A percentile compares a stretch with the other conserved stretches of the same genome.
Evolutionary conservation across 768 basidiomycete species (phyloP).

Genomic region (Leccinellum luteum): DNA sequence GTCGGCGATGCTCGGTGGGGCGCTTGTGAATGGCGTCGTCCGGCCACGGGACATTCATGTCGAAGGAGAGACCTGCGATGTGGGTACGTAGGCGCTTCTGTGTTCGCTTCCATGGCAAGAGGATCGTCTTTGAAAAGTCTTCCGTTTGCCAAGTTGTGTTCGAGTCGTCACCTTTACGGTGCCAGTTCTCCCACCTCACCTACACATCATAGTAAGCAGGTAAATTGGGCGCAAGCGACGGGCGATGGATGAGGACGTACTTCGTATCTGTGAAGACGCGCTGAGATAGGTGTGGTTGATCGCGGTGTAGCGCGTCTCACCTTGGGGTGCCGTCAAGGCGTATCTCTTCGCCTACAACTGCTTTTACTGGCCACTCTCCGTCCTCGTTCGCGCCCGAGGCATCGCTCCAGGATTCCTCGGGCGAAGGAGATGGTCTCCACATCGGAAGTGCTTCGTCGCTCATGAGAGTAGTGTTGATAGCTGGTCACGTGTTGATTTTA

Average conservation of each 20-base stretch:
- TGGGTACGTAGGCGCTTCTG: conserved; percentile 31
- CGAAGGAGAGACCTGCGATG: conserved; percentile 32
- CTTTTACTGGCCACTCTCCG: conserved; percentile 31
- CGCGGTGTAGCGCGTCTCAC: conserved; percentile 10
- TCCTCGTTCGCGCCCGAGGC: conserved; percentile 30
- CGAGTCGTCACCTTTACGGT: conserved; percentile 48
- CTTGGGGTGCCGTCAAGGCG: conserved; percentile 29
- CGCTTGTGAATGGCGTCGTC: conserved; percentile 43
- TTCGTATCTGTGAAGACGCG: conserved; percentile 27
- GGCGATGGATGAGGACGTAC: conserved; percentile 15
- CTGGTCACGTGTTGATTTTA: conserved; percentile 24
- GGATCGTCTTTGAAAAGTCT: conserved; percentile 15
- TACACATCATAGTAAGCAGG: conserved; percentile 21
- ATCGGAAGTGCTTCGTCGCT: conserved; percentile 5
- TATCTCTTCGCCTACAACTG: conserved; percentile 31
- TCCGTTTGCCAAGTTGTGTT: conserved; percentile 52
- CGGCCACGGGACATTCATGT: conserved; percentile 40
- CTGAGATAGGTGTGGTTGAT: conserved; percentile 1
- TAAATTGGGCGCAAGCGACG: not conserved
- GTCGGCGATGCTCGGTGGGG: conserved; percentile 40
- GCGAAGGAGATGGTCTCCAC: conserved; percentile 31
- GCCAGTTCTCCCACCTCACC: conserved; percentile 55
- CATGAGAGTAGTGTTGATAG: not conserved
- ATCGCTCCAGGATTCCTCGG: conserved; percentile 32
- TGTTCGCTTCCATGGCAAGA: conserved; percentile 34